A percentile compares a stretch with the other conserved stretches of the same genome.
Conservation (phyloP, 176 grass and related monocot genomes). For the Cymbopogon citratus region DNA sequence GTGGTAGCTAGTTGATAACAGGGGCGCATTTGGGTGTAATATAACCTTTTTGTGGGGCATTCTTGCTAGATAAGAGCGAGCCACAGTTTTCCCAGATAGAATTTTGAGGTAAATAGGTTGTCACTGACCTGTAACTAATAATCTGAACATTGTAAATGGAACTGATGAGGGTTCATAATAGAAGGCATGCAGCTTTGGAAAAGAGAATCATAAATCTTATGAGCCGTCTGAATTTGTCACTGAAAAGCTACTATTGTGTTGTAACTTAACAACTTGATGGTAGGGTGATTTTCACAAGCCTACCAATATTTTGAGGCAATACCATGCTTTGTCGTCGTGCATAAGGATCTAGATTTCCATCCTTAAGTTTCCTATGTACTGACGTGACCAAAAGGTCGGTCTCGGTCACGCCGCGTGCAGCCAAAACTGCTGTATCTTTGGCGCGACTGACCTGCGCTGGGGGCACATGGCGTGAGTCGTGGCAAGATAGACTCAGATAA, state of each 20-base stretch:
- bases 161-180: conserved; percentile 23
- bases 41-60: conserved; percentile 4
- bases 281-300: not conserved
- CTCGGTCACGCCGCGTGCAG: no score
- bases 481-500: no score
- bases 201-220: not conserved
- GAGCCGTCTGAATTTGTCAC: not conserved
- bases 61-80: conserved; percentile 18
- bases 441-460: no score
- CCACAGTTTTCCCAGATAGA: conserved; percentile 21
- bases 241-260: not conserved
- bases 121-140: conserved; percentile 20
- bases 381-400: no score
- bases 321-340: no score
- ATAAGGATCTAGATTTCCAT: no score
- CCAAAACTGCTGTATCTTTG: no score
- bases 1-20: not conserved
- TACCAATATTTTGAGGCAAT: not conserved
- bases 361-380: no score
- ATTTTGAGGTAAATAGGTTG: conserved; percentile 29
- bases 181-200: not conserved
- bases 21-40: conserved; percentile 30
- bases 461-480: no score
- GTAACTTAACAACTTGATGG: not conserved
- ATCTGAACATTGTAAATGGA: conserved; percentile 25